Evolutionary conservation across 2,329 filamentous ascomycete genomes (phyloP).

Genomic region (Drechmeria coniospora): DNA sequence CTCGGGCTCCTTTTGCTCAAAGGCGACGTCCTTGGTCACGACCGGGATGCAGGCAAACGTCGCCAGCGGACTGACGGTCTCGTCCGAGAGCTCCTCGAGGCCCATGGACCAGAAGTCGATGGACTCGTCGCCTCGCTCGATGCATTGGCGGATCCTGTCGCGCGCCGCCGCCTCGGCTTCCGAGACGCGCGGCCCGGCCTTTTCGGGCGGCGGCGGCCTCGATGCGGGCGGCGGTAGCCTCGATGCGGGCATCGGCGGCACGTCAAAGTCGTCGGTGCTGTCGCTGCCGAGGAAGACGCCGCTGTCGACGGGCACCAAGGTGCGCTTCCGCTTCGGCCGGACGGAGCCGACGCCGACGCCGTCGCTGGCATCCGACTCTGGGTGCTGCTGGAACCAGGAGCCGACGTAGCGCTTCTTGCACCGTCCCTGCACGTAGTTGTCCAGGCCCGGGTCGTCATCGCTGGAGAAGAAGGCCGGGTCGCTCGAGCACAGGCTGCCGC

Average conservation of each 20-base stretch:
- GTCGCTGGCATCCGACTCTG: no score
- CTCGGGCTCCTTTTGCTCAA: conserved; percentile 40
- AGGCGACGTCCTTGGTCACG: conserved; percentile 40
- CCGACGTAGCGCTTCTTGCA: conserved; percentile 50
- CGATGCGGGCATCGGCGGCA: no score
- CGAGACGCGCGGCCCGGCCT: conserved; percentile 15
- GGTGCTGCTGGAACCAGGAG: conserved; percentile 50
- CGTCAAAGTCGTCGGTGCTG: conserved; percentile 27
- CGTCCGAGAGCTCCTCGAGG: conserved; percentile 38
- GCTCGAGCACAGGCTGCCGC: conserved; percentile 36
- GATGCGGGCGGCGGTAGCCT: no score
- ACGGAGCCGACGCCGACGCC: conserved; percentile 31
- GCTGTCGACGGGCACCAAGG: conserved; percentile 47
- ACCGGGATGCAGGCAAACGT: conserved; percentile 38
- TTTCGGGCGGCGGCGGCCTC: conserved; percentile 18
- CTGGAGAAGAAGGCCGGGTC: conserved; percentile 58
- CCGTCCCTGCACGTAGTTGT: conserved; percentile 44
- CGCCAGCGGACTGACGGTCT: conserved; percentile 39
- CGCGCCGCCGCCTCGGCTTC: conserved; percentile 28
- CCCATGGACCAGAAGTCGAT: conserved; percentile 46
- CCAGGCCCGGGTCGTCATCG: conserved; percentile 52
- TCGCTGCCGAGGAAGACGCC: conserved; percentile 56
- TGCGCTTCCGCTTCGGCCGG: conserved; percentile 30
- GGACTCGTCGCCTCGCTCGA: conserved; percentile 42
- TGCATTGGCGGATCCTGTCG: conserved; percentile 30